These are phyloP conservation scores for Termitomyces sp. DNA, from an alignment of 768 basidiomycete genomes.

Conservation along the genomic window DNA sequence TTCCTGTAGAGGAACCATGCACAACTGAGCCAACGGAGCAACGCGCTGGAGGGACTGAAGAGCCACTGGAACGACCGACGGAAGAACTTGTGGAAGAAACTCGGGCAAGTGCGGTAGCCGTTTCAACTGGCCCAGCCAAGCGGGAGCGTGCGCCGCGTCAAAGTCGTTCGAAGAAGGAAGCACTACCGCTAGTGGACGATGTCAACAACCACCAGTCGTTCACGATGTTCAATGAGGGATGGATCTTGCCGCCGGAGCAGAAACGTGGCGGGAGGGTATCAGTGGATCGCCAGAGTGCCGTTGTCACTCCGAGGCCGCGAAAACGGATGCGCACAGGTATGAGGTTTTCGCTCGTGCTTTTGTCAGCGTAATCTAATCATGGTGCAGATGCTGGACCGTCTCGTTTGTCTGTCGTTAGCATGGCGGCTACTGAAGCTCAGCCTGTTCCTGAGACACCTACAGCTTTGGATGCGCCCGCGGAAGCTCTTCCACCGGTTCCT, in stretches of 20 bases:
- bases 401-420: conserved; percentile 43
- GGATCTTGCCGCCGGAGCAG: conserved; percentile 79
- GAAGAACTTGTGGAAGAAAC: background rate
- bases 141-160: conserved; percentile 17
- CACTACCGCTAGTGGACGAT: conserved; percentile 60
- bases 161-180: conserved; percentile 20
- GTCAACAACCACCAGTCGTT: conserved; percentile 75
- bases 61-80: background rate
- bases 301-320: conserved; percentile 44
- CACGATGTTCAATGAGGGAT: conserved; percentile 79
- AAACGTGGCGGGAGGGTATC: conserved; percentile 56
- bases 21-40: background rate
- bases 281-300: conserved; percentile 36
- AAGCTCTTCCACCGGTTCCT: background rate
- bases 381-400: conserved; percentile 35
- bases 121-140: conserved; percentile 22
- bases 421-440: conserved; percentile 43
- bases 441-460: conserved; percentile 23
- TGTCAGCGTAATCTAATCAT: background rate
- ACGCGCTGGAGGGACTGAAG: background rate
- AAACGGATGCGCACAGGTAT: conserved; percentile 51
- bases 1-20: conserved; percentile 3
- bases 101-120: conserved; percentile 39
- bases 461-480: conserved; percentile 17
- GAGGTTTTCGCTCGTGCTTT: conserved; percentile 7